Base-by-base conservation (phyloP, 1,139 yeast species). In the Saccharomycopsis hybrid region DNA sequence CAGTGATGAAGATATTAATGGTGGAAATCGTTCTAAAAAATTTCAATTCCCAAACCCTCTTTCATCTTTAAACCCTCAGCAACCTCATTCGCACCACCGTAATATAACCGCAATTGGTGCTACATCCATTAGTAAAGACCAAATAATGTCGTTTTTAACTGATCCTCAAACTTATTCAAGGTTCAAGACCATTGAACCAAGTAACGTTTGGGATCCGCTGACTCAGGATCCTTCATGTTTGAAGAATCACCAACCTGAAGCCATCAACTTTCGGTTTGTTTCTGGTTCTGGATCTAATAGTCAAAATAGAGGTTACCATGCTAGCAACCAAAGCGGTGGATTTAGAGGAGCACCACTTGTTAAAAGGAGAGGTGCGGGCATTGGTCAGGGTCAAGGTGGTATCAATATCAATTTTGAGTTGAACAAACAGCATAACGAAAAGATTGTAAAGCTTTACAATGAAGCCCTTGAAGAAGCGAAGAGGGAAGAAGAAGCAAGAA, bases 151-250 rank as follows among this genome's bases (percentile, higher is more conserved):
- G 18, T 42, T 51, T 37, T 46, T 51, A 24, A 43, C 45, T 2
- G 29, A 48, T 43, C 51, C 54, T 4, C 24, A 35, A 4, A 51
- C 49, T 9, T 51, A 51, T 40, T 38, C 51, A 3, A n/a, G n/a
- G 11, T 51, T 51, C 35, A n/a, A 36, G 27, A 51, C 51, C 11
- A 25, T 50, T 13, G 38, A 43, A 24, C 30, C 38, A 5, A 9
- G 31, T n/a, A 25, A 33, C 5, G 29, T 32, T 5, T 51, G 54
- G 54, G 40, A 51, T 32, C 54, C 54, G 7, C 18, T n/a, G 31
- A 5, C 29, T 5, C 47, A 51, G 27, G 51, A 48, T 29, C 54
- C 54, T 9, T 25, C 44, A 25, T 27, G 28, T 11, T 31, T 42
- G 7, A 8, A 18, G 5, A 24, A 5, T n/a, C 9, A 13, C 13